Evolutionary conservation across 2,329 filamentous ascomycete species (phyloP).

Genomic region (Penicillium sp.): DNA sequence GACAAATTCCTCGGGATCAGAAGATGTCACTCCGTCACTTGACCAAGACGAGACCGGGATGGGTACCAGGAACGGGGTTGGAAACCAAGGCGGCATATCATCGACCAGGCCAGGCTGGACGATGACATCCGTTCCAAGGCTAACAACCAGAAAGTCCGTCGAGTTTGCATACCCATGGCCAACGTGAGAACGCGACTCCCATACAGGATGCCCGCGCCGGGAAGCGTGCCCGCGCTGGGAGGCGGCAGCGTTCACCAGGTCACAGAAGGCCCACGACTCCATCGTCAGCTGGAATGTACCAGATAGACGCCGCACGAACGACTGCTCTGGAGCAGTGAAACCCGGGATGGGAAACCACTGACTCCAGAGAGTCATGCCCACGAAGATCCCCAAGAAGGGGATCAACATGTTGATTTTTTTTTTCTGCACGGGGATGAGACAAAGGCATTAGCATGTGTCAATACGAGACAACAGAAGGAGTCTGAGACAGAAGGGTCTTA

Average conservation of each 20-base stretch:
- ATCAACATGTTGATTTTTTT: constrained; percentile 21
- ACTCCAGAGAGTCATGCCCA: constrained; percentile 27
- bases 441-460: not conserved
- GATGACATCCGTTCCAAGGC: not conserved
- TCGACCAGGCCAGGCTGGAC: not conserved
- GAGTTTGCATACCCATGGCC: constrained; percentile 1
- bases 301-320: constrained; percentile 18
- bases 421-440: not conserved
- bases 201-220: not conserved
- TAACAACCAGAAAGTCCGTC: not conserved
- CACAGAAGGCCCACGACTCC: constrained; percentile 16
- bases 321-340: constrained; percentile 19
- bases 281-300: constrained; percentile 16
- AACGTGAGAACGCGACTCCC: not conserved
- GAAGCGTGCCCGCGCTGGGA: not conserved
- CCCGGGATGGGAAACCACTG: constrained; percentile 24
- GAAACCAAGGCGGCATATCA: not conserved
- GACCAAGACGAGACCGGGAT: not conserved
- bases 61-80: constrained; percentile 1
- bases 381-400: constrained; percentile 21
- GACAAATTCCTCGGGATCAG: not conserved
- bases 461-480: not conserved
- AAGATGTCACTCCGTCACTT: not conserved
- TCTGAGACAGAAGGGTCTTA: not conserved
- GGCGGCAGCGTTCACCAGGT: constrained; percentile 12